A percentile compares a stretch with the other conserved stretches of the same genome.
These are phyloP conservation scores for Angomonas ambiguus DNA, from an alignment of 208 protist species.

Conservation along the genomic window DNA sequence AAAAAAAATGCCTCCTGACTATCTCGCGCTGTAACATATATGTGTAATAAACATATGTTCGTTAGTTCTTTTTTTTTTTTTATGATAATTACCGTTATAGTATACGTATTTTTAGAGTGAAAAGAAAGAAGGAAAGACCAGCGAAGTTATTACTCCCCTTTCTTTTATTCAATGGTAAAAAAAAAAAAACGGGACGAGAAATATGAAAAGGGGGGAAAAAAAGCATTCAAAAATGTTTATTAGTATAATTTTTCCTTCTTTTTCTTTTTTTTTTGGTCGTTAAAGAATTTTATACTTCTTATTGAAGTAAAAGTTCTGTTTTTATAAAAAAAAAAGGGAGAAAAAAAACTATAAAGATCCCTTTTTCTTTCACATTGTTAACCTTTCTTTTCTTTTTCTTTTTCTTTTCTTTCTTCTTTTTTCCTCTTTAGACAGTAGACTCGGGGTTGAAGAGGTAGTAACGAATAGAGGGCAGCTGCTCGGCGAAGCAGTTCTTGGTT, in stretches of 20 bases:
- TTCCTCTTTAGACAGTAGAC: conserved; percentile 24
- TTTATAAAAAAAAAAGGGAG: conserved; percentile 22
- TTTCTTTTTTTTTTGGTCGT: neutral
- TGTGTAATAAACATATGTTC: neutral
- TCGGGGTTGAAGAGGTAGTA: conserved; percentile 84
- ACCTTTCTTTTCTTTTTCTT: neutral
- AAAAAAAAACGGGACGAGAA: conserved; percentile 14
- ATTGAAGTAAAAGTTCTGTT: too few species aligned
- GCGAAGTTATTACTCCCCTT: neutral
- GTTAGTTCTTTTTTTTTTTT: conserved; percentile 14
- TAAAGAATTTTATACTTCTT: too few species aligned
- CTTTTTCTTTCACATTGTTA: neutral
- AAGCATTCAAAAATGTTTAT: too few species aligned
- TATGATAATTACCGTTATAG: neutral
- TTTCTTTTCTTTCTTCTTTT: neutral
- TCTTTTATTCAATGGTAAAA: conserved; percentile 4
- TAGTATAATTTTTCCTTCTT: neutral
- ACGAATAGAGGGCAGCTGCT: conserved; percentile 87
- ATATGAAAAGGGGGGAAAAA: conserved; percentile 7
- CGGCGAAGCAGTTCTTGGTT: conserved; percentile 76
- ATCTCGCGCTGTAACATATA: too few species aligned
- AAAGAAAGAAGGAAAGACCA: neutral
- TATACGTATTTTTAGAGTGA: neutral
- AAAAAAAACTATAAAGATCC: neutral
- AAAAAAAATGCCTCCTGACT: neutral